Conservation (phyloP, 202 grass and related monocot species). For the Carex arenaria region DNA sequence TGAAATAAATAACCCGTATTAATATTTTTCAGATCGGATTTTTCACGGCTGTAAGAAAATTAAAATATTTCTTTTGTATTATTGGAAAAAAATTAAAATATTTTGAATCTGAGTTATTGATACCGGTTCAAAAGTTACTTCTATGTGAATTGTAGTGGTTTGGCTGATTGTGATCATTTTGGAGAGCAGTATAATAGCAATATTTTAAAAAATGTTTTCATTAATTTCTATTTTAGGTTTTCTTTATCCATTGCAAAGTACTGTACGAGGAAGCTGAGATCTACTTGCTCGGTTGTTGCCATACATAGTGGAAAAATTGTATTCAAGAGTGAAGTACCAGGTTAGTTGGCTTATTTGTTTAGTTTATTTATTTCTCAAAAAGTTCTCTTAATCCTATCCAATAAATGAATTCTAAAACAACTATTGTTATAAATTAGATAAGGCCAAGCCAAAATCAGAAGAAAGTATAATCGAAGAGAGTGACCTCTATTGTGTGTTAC, state of each 20-base stretch:
- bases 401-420: not conserved
- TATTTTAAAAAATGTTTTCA: slow-evolving; percentile 10
- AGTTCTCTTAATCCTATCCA: not conserved
- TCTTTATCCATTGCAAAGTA: slow-evolving; percentile 64
- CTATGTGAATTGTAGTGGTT: slow-evolving; percentile 12
- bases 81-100: no score
- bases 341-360: slow-evolving; percentile 17
- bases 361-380: not conserved
- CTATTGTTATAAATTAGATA: slow-evolving; percentile 16
- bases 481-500: slow-evolving; percentile 19
- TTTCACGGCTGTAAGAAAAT: no score
- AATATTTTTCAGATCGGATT: no score
- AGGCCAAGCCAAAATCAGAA: slow-evolving; percentile 12
- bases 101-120: no score
- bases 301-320: slow-evolving; percentile 82
- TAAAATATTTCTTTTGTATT: no score
- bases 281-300: slow-evolving; percentile 56
- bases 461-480: not conserved
- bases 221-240: slow-evolving; percentile 39
- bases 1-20: no score
- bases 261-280: slow-evolving; percentile 73
- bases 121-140: no score
- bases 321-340: slow-evolving; percentile 52
- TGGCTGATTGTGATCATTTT: not conserved
- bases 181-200: not conserved